Evolutionary conservation across 495 filamentous ascomycete genomes (phyloP).

Genomic region (Chlorociboria aeruginascens): DNA sequence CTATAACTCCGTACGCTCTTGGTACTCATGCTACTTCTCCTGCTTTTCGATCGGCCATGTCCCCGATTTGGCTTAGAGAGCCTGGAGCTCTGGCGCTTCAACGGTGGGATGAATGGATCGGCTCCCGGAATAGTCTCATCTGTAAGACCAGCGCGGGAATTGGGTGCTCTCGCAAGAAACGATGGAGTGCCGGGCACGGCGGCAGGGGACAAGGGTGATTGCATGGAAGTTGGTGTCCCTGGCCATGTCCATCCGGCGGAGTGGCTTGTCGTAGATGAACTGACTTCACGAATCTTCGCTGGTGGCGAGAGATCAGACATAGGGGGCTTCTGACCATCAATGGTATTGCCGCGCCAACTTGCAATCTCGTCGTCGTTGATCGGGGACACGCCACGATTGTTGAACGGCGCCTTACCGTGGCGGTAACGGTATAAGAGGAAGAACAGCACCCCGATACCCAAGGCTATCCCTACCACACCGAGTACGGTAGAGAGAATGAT

Average conservation of each 20-base stretch:
- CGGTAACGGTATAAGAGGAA: constrained; percentile 11
- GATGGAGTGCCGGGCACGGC: constrained; percentile 1
- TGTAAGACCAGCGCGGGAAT: constrained; percentile 17
- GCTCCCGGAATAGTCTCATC: constrained; percentile 17
- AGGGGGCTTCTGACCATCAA: constrained; percentile 3
- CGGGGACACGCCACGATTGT: constrained; percentile 12
- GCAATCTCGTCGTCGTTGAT: constrained; percentile 19
- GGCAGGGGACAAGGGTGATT: background rate
- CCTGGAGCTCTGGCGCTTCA: constrained; percentile 15
- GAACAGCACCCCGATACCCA: constrained; percentile 1
- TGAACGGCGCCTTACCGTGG: constrained; percentile 10
- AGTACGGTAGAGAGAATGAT: constrained; percentile 16
- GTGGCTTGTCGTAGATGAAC: background rate
- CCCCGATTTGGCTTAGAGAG: constrained; percentile 15
- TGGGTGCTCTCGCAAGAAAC: constrained; percentile 14
- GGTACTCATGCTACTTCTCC: constrained; percentile 14
- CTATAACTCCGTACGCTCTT: constrained; percentile 12
- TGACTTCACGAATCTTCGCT: constrained; percentile 1
- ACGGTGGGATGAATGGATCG: constrained; percentile 13
- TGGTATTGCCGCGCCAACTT: constrained; percentile 8
- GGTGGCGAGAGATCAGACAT: background rate
- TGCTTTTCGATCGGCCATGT: constrained; percentile 13
- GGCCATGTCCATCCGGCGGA: constrained; percentile 11
- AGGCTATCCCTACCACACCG: constrained; percentile 7
- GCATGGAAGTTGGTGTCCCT: constrained; percentile 4